Percentiles rank a stretch among this genome's conserved stretches.
These are phyloP conservation scores for Golubevia sp. DNA, from an alignment of 1,284 basidiomycete genomes.

Conservation along the genomic window DNA sequence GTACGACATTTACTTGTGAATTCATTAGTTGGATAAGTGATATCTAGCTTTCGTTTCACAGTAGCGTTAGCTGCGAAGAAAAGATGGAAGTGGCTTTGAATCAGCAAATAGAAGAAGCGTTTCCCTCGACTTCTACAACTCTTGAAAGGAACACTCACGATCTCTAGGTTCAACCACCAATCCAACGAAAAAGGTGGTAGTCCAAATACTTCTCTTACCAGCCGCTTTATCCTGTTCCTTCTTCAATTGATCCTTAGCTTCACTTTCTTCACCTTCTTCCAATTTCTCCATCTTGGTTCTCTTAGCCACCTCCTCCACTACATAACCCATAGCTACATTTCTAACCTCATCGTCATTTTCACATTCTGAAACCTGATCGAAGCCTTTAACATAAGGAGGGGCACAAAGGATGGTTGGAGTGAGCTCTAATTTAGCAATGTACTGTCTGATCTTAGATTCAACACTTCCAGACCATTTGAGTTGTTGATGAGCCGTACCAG, in stretches of 20 bases:
- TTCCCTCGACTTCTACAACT: background rate
- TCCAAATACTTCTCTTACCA: conserved; percentile 53
- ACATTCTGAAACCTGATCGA: conserved; percentile 51
- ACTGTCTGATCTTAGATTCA: conserved; percentile 51
- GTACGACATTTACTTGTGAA: conserved; percentile 57
- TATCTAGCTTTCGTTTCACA: conserved; percentile 47
- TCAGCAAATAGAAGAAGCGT: background rate
- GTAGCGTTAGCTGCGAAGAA: conserved; percentile 9
- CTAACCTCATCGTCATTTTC: conserved; percentile 52
- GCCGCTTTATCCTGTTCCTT: conserved; percentile 12
- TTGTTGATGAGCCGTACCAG: conserved; percentile 55
- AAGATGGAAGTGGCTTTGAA: background rate
- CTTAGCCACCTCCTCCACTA: conserved; percentile 48
- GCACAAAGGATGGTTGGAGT: conserved; percentile 49
- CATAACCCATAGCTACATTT: conserved; percentile 51
- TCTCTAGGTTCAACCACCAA: conserved; percentile 48
- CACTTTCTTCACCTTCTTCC: conserved; percentile 33
- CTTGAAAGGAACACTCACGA: background rate
- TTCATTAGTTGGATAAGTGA: conserved; percentile 54
- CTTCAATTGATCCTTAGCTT: conserved; percentile 25
- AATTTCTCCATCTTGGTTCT: conserved; percentile 43
- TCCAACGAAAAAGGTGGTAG: conserved; percentile 61
- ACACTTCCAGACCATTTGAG: conserved; percentile 60
- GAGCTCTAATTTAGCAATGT: conserved; percentile 55
- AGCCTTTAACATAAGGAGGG: conserved; percentile 56